phyloP scores from a whole-genome alignment of 441 rosid species.

The Arabidopsis hybrid region DNA sequence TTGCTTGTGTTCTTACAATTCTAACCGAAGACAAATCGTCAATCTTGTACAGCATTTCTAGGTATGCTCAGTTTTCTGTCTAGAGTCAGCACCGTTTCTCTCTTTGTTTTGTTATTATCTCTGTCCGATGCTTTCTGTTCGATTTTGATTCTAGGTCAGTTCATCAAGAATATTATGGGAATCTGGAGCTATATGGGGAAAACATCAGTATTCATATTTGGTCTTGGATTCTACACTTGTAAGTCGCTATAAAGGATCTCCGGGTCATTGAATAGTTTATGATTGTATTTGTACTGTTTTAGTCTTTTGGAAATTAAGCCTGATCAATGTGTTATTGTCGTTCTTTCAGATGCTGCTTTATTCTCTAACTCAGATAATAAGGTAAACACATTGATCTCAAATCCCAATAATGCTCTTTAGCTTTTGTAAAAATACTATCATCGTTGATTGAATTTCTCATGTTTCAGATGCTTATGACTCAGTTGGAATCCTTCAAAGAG shows the following conservation, averaged over 20 bases:
- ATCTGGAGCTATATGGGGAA: neutral
- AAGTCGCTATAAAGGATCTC: conserved; percentile 5
- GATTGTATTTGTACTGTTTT: neutral
- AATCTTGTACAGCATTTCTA: neutral
- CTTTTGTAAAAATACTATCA: neutral
- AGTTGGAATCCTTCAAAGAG: neutral
- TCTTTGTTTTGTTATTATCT: neutral
- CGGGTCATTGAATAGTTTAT: neutral
- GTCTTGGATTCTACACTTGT: conserved; percentile 14
- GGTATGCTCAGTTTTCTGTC: neutral
- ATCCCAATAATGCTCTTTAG: neutral
- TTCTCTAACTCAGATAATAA: neutral
- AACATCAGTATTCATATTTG: conserved; percentile 6
- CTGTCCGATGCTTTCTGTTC: neutral
- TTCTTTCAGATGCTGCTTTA: conserved; percentile 11
- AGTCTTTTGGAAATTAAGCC: neutral
- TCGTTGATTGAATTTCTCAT: neutral
- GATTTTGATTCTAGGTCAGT: neutral
- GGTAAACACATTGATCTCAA: neutral
- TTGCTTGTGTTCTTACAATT: neutral
- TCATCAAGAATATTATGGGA: neutral
- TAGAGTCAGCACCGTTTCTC: neutral
- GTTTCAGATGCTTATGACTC: neutral
- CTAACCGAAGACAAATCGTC: neutral
- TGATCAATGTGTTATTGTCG: conserved; percentile 9